Evolutionary conservation across 2,329 filamentous ascomycete species (phyloP).

Genomic region (Gaeumannomyces sp.): DNA sequence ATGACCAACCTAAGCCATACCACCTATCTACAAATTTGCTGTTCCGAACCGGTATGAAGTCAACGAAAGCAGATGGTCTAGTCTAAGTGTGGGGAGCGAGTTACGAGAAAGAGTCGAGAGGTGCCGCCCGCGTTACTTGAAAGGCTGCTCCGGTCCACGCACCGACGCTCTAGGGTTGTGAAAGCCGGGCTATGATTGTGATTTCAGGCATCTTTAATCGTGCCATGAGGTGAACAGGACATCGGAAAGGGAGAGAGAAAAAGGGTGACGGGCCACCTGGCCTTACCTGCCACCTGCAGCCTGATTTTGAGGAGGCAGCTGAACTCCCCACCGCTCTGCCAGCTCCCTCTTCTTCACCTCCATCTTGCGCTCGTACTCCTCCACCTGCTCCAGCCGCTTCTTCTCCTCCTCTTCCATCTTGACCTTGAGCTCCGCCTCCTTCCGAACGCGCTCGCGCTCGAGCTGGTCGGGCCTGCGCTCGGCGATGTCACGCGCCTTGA

Average conservation of each 20-base stretch:
- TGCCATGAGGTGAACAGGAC: not conserved
- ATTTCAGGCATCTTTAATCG: not conserved
- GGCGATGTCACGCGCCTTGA: constrained; percentile 89
- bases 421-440: constrained; percentile 47
- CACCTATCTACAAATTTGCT: not conserved
- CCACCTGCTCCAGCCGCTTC: constrained; percentile 48
- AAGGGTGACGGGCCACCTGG: not conserved
- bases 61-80: not conserved
- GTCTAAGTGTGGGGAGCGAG: not conserved
- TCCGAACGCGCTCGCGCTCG: constrained; percentile 64
- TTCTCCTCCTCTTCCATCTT: constrained; percentile 47
- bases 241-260: not conserved
- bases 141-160: not conserved
- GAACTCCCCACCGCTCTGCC: constrained; percentile 36
- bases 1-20: not conserved
- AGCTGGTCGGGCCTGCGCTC: constrained; percentile 80
- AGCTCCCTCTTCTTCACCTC: constrained; percentile 44
- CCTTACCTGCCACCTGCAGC: not conserved
- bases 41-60: not conserved
- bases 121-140: not conserved
- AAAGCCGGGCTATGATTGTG: not conserved
- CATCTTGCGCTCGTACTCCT: constrained; percentile 53
- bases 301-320: constrained; percentile 3
- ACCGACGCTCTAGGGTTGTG: no score
- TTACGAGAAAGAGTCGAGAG: not conserved